Evolutionary conservation across 495 filamentous ascomycete species (phyloP), one percentile per base, ranked within the genome.

Genomic region (Mycothermus thermophilus): DNA sequence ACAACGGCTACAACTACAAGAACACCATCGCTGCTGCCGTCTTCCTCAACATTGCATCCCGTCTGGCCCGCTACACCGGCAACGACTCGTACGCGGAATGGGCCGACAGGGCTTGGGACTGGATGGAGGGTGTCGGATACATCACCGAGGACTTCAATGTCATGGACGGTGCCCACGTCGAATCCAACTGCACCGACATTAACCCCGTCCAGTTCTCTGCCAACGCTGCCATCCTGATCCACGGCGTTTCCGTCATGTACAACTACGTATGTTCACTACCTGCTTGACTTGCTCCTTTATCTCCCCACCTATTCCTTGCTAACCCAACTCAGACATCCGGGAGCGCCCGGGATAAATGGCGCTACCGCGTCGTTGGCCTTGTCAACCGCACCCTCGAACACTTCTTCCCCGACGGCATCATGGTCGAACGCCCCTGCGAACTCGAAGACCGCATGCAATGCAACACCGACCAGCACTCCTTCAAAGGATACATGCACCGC

Each of bases 401-500:
- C 46, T 80, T 80, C 61, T 78, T 74, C 51, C 47, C 57, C 15
- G 37, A 66, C 16, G 51, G 60, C 28, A 55, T 74, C 31, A 68
- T 77, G 62, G 58, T 71, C 37, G 83, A 88, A 51, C 59, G 71
- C 26, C 65, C 74, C 13, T 92, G 83, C 59, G 83, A 88, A 44
- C 46, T 54, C 3, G 14, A 34, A 1, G 48, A 52, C 32, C 34
- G 35, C 8, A 30, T 50, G 11, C 58, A 62, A 4, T 87, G 83
- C 62, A 74, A 80, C 44, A 66, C 70, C 29, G 83, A 90, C 46
- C 80, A 85, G 60, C 69, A 69, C 27, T 83, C 78, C 12, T 93
- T 88, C 72, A 93, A 90, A 56, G 81, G 80, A n/a, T 92, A 86
- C 61, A 66, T 88, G 27, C 64, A 80, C 16, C 80, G 85, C 17